Evolutionary conservation across 2,329 filamentous ascomycete genomes (phyloP), one percentile per base, ranked within the genome.

Genomic region (Cryphonectria japonica): DNA sequence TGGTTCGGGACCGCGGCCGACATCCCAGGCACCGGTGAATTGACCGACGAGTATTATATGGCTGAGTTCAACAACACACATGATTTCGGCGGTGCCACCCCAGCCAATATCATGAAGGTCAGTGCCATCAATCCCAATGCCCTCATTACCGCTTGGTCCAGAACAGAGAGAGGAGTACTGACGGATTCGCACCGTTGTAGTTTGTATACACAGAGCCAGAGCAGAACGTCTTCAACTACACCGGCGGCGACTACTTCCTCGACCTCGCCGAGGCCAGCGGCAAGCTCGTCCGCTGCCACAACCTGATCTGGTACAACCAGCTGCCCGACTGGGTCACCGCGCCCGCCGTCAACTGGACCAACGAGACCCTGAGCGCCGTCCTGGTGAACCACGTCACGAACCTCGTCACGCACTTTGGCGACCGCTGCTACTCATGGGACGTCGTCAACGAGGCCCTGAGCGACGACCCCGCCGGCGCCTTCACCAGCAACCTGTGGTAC

Each of bases 211-310:
- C 83, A 62, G 89, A 92, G 79, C 88, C 89, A 2, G 76, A 83
- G 63, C 86, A 83, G 43, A 84, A 84, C 66, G 80, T 85, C 68
- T 92, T 91, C 83, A 88, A 88, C 79, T 92, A 84, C 78, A 87
- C 85, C 41, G 83, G 85, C 50, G 89, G 87, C 62, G 87, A 91
- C 69, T 80, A 83, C 66, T 81, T 86, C 39, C 78, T 83, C 65
- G 76, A 80, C 57, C 79, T 85, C 68, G 85, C 85, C 50, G 75
- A 78, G 57, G 76, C 80, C 66, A 81, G 83, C 54, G 76, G 79
- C 72, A 81, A 85, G 74, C 72, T 86, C 39, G 81, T 90, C 22
- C 84, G 89, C 69, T 91, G 90, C 79, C 90, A 92, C 78, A 88
- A 82, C 67, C 80, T 79, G 4, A 79, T 82, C 34, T 83, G 80